Evolutionary conservation across 305 asterid genomes (phyloP).

Genomic region (Fraxinus platypoda): DNA sequence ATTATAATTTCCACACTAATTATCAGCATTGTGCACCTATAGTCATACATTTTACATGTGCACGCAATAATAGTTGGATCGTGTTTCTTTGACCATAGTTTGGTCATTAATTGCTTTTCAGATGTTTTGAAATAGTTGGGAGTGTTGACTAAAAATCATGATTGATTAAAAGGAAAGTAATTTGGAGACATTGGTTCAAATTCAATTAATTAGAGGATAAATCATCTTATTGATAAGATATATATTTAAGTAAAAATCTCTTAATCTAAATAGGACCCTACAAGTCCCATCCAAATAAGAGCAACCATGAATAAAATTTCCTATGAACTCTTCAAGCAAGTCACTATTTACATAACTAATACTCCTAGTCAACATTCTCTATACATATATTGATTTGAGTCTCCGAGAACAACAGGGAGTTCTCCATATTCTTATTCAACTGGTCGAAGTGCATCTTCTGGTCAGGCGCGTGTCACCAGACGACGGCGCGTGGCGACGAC

Average conservation of each 20-base stretch:
- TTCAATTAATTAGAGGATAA: too few relatives aligned
- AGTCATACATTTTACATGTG: not conserved
- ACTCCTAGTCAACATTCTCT: not conserved
- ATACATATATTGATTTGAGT: not conserved
- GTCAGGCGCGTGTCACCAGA: too few relatives aligned
- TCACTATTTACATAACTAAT: not conserved
- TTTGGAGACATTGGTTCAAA: not conserved
- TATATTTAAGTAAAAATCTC: too few relatives aligned
- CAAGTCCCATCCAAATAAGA: not conserved
- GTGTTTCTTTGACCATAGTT: not conserved
- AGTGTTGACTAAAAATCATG: not conserved
- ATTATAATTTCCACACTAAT: too few relatives aligned
- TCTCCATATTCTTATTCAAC: not conserved
- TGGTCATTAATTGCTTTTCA: not conserved
- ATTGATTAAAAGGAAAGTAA: too few relatives aligned
- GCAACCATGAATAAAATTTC: not conserved
- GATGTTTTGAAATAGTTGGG: not conserved
- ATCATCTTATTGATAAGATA: too few relatives aligned
- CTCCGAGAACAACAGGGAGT: not conserved
- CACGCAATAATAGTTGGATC: not conserved
- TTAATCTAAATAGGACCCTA: too few relatives aligned
- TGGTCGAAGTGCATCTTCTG: too few relatives aligned
- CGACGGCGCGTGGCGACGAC: too few relatives aligned
- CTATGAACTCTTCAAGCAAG: not conserved
- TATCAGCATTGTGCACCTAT: not conserved